Evolutionary conservation across 1,284 basidiomycete genomes (phyloP).

Genomic region (Apiotrichum siamense): DNA sequence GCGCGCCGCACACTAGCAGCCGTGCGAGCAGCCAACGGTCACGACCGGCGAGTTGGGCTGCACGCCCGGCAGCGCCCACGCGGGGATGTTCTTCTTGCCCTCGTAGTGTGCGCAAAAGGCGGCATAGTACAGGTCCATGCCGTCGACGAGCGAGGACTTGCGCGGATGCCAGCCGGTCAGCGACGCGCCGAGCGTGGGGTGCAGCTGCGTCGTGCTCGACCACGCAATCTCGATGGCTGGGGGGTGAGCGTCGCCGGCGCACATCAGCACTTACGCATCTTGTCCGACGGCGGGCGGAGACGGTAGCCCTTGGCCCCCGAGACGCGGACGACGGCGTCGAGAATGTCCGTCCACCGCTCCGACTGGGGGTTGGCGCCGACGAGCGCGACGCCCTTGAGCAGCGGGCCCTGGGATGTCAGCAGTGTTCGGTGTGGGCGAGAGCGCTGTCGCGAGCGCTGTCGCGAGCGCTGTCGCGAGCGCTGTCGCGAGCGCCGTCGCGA

Average conservation of each 20-base stretch:
- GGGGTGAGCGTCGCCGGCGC: slow-evolving; percentile 2
- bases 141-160: slow-evolving; percentile 51
- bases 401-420: slow-evolving; percentile 25
- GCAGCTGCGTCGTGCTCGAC: slow-evolving; percentile 19
- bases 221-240: slow-evolving; percentile 42
- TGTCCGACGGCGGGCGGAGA: slow-evolving; percentile 15
- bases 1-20: background rate
- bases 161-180: slow-evolving; percentile 53
- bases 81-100: slow-evolving; percentile 18
- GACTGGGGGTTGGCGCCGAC: slow-evolving; percentile 51
- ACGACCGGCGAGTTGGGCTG: slow-evolving; percentile 1
- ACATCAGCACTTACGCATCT: slow-evolving; percentile 4
- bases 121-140: slow-evolving; percentile 50
- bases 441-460: too few relatives aligned
- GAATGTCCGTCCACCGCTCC: slow-evolving; percentile 51
- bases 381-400: slow-evolving; percentile 51
- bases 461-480: too few relatives aligned
- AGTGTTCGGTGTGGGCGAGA: too few relatives aligned
- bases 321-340: slow-evolving; percentile 49
- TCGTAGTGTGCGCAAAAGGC: slow-evolving; percentile 17
- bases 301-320: slow-evolving; percentile 42
- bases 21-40: background rate
- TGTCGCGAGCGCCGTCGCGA: too few relatives aligned
- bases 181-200: slow-evolving; percentile 51
- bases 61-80: slow-evolving; percentile 18